Conservation (phyloP, 2,329 filamentous ascomycete species). For the Neopestalotiopsis clavispora region DNA sequence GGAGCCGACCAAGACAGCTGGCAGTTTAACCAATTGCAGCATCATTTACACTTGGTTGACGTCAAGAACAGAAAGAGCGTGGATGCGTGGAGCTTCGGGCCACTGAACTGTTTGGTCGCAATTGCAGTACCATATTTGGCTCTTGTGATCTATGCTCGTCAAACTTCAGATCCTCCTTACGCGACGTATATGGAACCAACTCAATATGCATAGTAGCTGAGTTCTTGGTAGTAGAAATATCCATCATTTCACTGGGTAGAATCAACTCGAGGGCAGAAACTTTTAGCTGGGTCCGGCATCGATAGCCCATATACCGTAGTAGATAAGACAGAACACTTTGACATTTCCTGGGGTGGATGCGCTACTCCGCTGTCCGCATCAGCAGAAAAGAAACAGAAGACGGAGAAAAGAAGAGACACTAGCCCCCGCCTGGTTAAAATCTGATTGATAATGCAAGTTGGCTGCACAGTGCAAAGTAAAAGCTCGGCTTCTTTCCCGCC, state of each 20-base stretch:
- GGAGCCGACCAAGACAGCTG: neutral
- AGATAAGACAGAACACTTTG: neutral
- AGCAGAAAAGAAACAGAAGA: neutral
- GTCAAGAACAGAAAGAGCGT: neutral
- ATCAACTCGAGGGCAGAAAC: neutral
- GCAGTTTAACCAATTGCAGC: neutral
- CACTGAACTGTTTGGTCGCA: neutral
- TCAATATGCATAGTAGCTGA: no score
- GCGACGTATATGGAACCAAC: no score
- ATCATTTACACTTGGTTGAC: neutral
- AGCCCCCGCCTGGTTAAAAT: neutral
- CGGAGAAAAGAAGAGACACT: neutral
- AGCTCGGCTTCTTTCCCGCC: neutral
- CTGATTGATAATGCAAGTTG: conserved; percentile 9
- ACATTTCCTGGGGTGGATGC: neutral
- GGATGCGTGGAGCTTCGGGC: neutral
- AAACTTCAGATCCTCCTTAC: no score
- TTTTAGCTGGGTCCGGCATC: neutral
- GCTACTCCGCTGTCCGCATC: neutral
- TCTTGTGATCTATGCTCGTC: no score
- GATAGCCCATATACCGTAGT: neutral
- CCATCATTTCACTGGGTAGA: neutral
- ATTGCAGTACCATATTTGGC: no score
- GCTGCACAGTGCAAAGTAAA: neutral
- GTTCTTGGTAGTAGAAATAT: neutral